Base-by-base conservation (phyloP, 164 flowering plant genomes). In the Pachysandra terminalis region DNA sequence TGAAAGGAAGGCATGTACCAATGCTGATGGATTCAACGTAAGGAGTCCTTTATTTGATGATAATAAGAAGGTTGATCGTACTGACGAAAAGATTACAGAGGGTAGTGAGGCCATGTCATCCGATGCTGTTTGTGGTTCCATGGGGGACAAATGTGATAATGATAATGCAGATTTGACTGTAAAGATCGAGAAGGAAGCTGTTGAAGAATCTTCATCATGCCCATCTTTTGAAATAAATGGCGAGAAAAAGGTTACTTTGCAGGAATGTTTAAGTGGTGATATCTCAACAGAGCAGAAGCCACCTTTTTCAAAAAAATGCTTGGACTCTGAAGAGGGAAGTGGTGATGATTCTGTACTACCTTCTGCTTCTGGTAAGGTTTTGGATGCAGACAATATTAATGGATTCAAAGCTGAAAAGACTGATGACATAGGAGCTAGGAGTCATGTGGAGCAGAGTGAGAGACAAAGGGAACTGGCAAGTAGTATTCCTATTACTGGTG, bases 321-420 rank as follows among this genome's bases (percentile, higher is more conserved):
- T 65, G 41, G 76, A 27, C 23, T 27, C 62, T 40, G n/a, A 23
- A 15, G 61, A 65, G 35, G 68, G 49, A 19, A 40, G n/a, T 37
- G 54, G 16, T 28, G 67, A 51, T 26, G 75, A 71, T 54, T 16
- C 56, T 41, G 24, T 66, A 23, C 66, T 62, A 10, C 59, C 70
- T 48, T 60, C 74, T 68, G 75, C 51, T 56, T 61, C 77, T 62
- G 51, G 52, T 40, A 63, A 56, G 19, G 67, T 68, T 55, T 23
- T 63, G 57, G 62, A 49, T 24, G 10, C 74, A 4, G 74, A 59
- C 23, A 67, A 59, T 58, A 52, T 17, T 21, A 69, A 67, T 70
- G 79, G 52, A 24, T 32, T 62, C 24, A 82, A 75, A 66, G 57
- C 41, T 59, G 85, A 74, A 59, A 81, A 73, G 68, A 32, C 52